Conservation (phyloP, 257 asterid species). For the Nicotiana noctiflora region DNA sequence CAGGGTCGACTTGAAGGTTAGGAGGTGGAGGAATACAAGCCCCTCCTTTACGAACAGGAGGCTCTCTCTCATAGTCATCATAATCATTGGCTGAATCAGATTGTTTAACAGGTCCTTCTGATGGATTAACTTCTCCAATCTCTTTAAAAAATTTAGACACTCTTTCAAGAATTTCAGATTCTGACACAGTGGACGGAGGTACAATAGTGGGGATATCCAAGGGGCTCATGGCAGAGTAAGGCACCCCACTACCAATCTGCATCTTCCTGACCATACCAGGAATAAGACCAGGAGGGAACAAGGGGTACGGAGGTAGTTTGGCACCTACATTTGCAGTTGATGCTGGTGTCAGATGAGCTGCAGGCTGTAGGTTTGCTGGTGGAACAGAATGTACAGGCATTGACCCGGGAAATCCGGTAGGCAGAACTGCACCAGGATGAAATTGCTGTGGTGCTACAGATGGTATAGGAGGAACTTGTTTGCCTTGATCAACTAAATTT, state of each 20-base stretch:
- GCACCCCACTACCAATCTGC: conserved; percentile 99
- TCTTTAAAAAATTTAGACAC: conserved; percentile 88
- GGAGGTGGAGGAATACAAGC: conserved; percentile 94
- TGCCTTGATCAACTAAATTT: conserved; percentile 46
- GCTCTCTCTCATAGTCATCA: conserved; percentile 64
- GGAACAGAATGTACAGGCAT: conserved; percentile 41
- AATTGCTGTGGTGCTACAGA: conserved; percentile 53
- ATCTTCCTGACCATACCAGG: conserved; percentile 98
- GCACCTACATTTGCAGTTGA: conserved; percentile 42
- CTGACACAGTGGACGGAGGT: conserved; percentile 74
- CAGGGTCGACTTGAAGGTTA: conserved; percentile 56
- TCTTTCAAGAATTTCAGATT: conserved; percentile 76
- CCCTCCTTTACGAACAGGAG: conserved; percentile 73
- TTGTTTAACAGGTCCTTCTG: conserved; percentile 74
- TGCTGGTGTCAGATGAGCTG: conserved; percentile 27
- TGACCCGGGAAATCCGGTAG: conserved; percentile 41
- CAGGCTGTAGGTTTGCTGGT: conserved; percentile 43
- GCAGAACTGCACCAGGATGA: conserved; percentile 48
- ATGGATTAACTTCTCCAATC: conserved; percentile 88
- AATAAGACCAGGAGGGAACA: conserved; percentile 94
- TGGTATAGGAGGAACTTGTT: conserved; percentile 46
- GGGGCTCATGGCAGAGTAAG: conserved; percentile 95
- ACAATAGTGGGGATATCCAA: conserved; percentile 85
- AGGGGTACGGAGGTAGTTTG: conserved; percentile 74
- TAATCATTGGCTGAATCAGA: conserved; percentile 48